Conservation (phyloP, 2,329 filamentous ascomycete genomes). For the Apiospora aurea region DNA sequence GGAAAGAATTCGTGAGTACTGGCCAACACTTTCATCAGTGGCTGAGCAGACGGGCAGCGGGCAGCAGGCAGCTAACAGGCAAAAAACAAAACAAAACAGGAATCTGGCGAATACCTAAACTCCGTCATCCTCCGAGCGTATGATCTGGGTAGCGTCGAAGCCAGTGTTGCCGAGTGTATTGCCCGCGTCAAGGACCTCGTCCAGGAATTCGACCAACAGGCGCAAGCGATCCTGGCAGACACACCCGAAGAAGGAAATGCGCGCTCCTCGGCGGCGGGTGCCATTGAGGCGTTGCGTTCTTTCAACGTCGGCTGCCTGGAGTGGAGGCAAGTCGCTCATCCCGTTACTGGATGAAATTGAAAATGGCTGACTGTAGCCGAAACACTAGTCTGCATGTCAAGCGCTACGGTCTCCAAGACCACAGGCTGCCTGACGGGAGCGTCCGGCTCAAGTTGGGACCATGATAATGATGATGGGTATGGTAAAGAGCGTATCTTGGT, state of each 20-base stretch:
- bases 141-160: neutral
- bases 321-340: neutral
- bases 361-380: neutral
- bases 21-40: too few species aligned
- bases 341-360: neutral
- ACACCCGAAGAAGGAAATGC: too few species aligned
- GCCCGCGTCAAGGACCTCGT: neutral
- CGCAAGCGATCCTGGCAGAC: neutral
- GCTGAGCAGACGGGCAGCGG: too few species aligned
- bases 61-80: neutral
- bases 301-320: constrained; percentile 14
- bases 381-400: neutral
- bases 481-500: neutral
- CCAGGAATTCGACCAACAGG: neutral
- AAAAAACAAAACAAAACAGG: too few species aligned
- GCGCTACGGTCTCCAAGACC: neutral
- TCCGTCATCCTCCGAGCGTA: constrained; percentile 3
- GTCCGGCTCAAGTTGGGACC: neutral
- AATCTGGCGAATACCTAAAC: neutral
- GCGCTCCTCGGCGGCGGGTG: neutral
- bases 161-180: neutral
- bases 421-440: neutral
- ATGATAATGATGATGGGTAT: neutral
- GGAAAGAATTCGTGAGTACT: constrained; percentile 12
- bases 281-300: neutral